Evolutionary conservation across 2,329 filamentous ascomycete genomes (phyloP).

Genomic region (Huntiella bhutanensis): DNA sequence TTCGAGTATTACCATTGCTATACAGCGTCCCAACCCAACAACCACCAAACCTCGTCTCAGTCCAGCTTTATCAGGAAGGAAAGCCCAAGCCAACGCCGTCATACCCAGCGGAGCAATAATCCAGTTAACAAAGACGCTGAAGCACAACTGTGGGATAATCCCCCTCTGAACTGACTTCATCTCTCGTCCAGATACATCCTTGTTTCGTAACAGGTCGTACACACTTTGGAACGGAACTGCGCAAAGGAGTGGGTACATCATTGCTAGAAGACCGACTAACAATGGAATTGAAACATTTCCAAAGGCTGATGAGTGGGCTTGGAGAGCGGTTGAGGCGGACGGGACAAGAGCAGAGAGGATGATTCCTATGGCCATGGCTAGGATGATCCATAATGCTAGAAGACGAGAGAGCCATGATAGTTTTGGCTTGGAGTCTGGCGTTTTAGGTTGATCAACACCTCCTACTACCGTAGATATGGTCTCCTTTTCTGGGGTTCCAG

Average conservation of each 20-base stretch:
- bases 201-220: neutral
- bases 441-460: no score
- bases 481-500: no score
- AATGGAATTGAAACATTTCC: conserved; percentile 51
- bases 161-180: conserved; percentile 21
- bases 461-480: no score
- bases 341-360: conserved; percentile 59
- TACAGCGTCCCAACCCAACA: conserved; percentile 69
- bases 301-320: conserved; percentile 40
- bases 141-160: conserved; percentile 60
- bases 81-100: conserved; percentile 54
- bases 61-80: conserved; percentile 37
- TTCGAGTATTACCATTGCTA: conserved; percentile 51
- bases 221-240: conserved; percentile 53
- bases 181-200: neutral
- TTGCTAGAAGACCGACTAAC: conserved; percentile 66
- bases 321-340: conserved; percentile 38
- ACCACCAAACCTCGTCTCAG: conserved; percentile 54
- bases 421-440: no score
- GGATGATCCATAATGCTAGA: conserved; percentile 54
- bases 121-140: conserved; percentile 68
- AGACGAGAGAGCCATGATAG: conserved; percentile 43
- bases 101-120: conserved; percentile 66
- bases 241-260: conserved; percentile 91
- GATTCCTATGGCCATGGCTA: conserved; percentile 61